A percentile compares a stretch with the other conserved stretches of the same genome.
These are phyloP conservation scores for Lactifluus subvellereus DNA, from an alignment of 768 basidiomycete species.

Conservation along the genomic window DNA sequence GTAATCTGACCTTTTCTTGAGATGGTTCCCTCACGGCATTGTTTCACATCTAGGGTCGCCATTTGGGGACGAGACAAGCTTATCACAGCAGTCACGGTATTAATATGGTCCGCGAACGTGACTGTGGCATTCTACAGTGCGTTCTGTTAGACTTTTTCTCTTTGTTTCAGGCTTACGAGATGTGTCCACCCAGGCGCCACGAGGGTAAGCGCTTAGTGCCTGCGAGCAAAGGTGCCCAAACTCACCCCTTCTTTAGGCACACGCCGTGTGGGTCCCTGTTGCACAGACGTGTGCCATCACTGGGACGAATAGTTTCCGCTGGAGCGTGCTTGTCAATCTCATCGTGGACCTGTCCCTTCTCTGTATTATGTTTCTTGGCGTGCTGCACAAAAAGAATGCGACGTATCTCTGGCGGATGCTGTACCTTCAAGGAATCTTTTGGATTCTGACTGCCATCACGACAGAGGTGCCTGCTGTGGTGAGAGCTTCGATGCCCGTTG, in stretches of 20 bases:
- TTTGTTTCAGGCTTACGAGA: not conserved
- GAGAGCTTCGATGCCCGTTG: not conserved
- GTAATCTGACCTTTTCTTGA: not conserved
- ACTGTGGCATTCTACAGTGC: slow-evolving; percentile 8
- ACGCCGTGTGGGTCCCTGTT: not conserved
- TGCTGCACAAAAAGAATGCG: slow-evolving; percentile 17
- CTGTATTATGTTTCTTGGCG: slow-evolving; percentile 20
- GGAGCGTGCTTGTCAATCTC: slow-evolving; percentile 19
- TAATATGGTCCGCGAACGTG: slow-evolving; percentile 11
- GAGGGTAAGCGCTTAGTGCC: not conserved
- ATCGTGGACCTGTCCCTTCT: slow-evolving; percentile 19
- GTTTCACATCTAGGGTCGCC: slow-evolving; percentile 10
- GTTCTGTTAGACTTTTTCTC: not conserved
- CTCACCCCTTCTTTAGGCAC: not conserved
- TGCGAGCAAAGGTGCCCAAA: too few species aligned
- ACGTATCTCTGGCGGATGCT: slow-evolving; percentile 23
- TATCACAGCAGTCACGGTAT: not conserved
- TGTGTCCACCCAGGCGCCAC: slow-evolving; percentile 1
- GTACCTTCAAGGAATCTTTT: slow-evolving; percentile 20
- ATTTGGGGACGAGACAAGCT: slow-evolving; percentile 16
- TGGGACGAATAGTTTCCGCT: slow-evolving; percentile 16
- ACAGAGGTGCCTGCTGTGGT: slow-evolving; percentile 22
- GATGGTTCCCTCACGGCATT: not conserved
- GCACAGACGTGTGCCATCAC: not conserved
- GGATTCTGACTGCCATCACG: slow-evolving; percentile 9